Conservation (phyloP, 1,139 yeast species). For the Pichia sp. region DNA sequence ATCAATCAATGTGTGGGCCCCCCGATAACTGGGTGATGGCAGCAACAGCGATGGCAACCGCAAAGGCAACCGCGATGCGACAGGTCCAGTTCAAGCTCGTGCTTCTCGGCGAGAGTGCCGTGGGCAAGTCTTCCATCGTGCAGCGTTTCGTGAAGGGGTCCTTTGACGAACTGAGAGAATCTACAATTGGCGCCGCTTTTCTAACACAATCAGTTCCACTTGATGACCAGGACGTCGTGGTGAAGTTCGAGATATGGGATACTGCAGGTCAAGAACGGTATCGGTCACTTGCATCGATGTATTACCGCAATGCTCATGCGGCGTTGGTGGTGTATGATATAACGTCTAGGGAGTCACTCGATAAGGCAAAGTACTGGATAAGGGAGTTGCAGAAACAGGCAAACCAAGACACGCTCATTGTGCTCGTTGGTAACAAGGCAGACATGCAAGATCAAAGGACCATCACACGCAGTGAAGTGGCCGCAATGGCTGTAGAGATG, state of each 20-base stretch:
- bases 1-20: too few species aligned
- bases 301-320: conserved; percentile 78
- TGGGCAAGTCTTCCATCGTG: conserved; percentile 88
- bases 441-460: conserved; percentile 58
- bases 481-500: conserved; percentile 60
- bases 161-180: conserved; percentile 89
- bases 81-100: conserved; percentile 73
- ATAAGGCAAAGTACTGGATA: conserved; percentile 93
- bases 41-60: background rate
- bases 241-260: conserved; percentile 79
- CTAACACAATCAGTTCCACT: conserved; percentile 69
- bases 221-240: conserved; percentile 2
- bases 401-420: conserved; percentile 61
- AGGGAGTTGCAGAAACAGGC: conserved; percentile 92
- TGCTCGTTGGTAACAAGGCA: conserved; percentile 75
- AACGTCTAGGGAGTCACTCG: conserved; percentile 61
- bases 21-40: background rate
- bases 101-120: conserved; percentile 83
- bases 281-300: conserved; percentile 79
- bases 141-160: conserved; percentile 91
- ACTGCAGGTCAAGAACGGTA: conserved; percentile 87
- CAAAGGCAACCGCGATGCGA: conserved; percentile 13
- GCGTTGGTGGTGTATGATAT: conserved; percentile 75
- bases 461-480: conserved; percentile 24
- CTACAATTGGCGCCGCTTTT: conserved; percentile 97